These are phyloP conservation scores for Tephrocybe sp. DNA, from an alignment of 768 basidiomycete genomes.

Conservation along the genomic window DNA sequence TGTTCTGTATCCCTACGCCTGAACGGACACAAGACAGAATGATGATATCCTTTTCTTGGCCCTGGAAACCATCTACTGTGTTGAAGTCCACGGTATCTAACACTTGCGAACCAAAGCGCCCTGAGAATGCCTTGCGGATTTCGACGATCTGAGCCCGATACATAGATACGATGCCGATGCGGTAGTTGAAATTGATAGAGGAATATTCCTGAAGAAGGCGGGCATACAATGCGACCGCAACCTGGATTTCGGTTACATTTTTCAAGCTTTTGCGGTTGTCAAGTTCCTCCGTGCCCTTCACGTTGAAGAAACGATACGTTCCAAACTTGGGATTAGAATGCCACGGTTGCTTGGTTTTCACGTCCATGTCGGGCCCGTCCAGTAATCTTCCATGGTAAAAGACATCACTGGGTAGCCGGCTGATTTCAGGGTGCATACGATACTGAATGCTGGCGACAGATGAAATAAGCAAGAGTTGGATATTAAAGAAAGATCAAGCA, in stretches of 20 bases:
- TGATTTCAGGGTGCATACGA: constrained; percentile 98
- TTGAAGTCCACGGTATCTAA: constrained; percentile 83
- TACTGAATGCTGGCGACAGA: constrained; percentile 80
- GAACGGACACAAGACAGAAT: constrained; percentile 96
- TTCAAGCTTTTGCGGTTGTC: constrained; percentile 62
- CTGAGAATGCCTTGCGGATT: constrained; percentile 65
- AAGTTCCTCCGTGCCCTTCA: constrained; percentile 69
- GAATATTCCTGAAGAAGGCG: constrained; percentile 65
- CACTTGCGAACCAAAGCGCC: constrained; percentile 70
- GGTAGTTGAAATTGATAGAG: constrained; percentile 38
- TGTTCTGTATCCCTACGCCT: constrained; percentile 73
- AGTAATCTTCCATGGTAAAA: constrained; percentile 81
- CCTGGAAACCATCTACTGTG: constrained; percentile 98
- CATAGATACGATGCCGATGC: constrained; percentile 79
- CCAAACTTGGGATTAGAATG: constrained; percentile 76
- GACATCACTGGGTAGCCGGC: constrained; percentile 78
- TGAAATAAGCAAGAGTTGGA: neutral
- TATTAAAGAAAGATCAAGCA: constrained; percentile 24
- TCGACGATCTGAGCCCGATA: constrained; percentile 88
- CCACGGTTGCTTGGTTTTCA: constrained; percentile 84
- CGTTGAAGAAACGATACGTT: constrained; percentile 87
- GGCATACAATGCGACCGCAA: constrained; percentile 75
- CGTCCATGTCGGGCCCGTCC: constrained; percentile 88
- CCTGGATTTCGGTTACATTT: constrained; percentile 71
- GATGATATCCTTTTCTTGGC: constrained; percentile 98